Evolutionary conservation across 1,139 yeast species (phyloP).

Genomic region (Blastobotrys persicus): DNA sequence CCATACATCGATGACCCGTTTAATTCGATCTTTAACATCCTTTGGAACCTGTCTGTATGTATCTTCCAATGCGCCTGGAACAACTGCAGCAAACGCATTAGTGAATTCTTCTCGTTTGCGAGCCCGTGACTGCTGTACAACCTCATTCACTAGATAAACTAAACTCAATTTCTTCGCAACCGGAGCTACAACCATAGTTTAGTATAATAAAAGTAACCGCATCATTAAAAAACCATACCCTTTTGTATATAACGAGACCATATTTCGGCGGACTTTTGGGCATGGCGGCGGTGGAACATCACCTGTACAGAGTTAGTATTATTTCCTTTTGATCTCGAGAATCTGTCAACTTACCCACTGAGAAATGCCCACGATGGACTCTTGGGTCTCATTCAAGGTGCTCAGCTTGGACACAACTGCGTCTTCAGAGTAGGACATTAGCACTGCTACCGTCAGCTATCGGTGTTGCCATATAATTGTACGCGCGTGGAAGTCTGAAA

Average conservation of each 20-base stretch:
- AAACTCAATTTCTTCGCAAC: constrained; percentile 53
- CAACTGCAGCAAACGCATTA: constrained; percentile 52
- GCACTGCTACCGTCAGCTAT: background rate
- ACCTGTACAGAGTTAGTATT: constrained; percentile 25
- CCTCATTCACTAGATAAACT: constrained; percentile 77
- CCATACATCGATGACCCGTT: constrained; percentile 73
- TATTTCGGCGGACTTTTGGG: constrained; percentile 53
- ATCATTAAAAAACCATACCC: constrained; percentile 23
- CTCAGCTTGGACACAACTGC: constrained; percentile 55
- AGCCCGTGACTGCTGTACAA: constrained; percentile 76
- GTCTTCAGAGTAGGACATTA: constrained; percentile 63
- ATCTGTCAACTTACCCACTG: constrained; percentile 60
- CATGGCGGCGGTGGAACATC: constrained; percentile 69
- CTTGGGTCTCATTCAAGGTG: constrained; percentile 71
- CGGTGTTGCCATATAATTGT: background rate
- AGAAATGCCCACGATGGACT: constrained; percentile 75
- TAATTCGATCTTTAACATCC: constrained; percentile 53
- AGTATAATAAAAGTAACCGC: background rate
- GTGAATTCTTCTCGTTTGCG: constrained; percentile 60
- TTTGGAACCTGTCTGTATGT: constrained; percentile 35
- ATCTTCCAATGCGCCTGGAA: constrained; percentile 39
- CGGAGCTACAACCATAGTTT: constrained; percentile 32
- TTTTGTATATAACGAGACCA: constrained; percentile 54
- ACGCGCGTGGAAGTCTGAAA: background rate
- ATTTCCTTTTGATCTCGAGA: background rate